phyloP scores from a whole-genome alignment of 257 asterid species.

The Dorcoceras hygrometricum region DNA sequence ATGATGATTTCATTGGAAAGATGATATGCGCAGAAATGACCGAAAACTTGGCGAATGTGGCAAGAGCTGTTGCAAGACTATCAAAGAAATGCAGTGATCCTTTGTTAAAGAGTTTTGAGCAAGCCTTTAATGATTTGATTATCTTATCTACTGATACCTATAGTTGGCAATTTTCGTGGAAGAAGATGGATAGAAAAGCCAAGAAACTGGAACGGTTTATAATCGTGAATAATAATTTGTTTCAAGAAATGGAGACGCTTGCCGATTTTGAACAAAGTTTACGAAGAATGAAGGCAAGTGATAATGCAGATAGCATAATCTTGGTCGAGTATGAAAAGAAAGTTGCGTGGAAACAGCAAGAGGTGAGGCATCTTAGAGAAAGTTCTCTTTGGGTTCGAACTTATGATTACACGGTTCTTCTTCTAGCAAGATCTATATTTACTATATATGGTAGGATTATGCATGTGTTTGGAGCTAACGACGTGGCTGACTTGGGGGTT shows the following conservation, averaged over 20 bases:
- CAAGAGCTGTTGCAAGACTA: constrained; percentile 58
- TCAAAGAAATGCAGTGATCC: constrained; percentile 78
- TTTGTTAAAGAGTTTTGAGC: constrained; percentile 70
- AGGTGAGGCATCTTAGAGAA: constrained; percentile 66
- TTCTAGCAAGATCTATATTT: constrained; percentile 73
- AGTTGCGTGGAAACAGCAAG: constrained; percentile 70
- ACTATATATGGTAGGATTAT: constrained; percentile 67
- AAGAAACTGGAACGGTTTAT: constrained; percentile 72
- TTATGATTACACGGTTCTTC: constrained; percentile 66
- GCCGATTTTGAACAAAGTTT: constrained; percentile 73
- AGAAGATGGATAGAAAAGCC: constrained; percentile 69
- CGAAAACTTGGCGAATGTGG: constrained; percentile 59
- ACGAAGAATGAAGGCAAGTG: constrained; percentile 65
- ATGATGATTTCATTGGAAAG: constrained; percentile 59
- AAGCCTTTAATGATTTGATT: constrained; percentile 60
- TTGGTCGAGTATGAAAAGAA: constrained; percentile 79
- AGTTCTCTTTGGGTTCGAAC: constrained; percentile 75
- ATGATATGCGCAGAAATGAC: constrained; percentile 63
- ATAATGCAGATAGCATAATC: constrained; percentile 55
- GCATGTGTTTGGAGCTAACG: constrained; percentile 65
- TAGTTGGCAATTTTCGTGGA: constrained; percentile 66
- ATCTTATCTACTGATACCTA: constrained; percentile 49
- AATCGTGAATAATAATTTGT: constrained; percentile 47
- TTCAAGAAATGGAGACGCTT: constrained; percentile 80
- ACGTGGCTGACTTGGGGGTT: constrained; percentile 38